Evolutionary conservation across 1,139 yeast species (phyloP), one percentile per base, ranked within the genome.

Genomic region (Debaryomyces nepalensis): DNA sequence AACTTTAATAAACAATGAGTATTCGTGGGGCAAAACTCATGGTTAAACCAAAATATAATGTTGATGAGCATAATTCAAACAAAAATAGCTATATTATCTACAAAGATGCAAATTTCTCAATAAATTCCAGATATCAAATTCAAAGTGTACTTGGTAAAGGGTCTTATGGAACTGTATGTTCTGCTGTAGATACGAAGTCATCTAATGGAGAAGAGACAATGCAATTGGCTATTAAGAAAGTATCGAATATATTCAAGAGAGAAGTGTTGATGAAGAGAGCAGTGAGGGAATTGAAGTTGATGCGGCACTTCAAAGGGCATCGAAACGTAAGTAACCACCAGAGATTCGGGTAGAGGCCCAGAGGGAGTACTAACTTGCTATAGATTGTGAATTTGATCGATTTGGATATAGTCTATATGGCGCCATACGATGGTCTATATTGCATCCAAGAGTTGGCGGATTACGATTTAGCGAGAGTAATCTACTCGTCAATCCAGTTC

Each of bases 131-230:
- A 36, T 93, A 90, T 62, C 73, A 75, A 42, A 71, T 91, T 10
- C 66, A 77, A 29, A 74, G 77, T 32, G 75, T 84, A 2, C 70
- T 91, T 38, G 98, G 98, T 0, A 81, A 84, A 51, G 98, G 98
- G 0, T 83, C 96, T 0, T 91, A 88, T 60, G 98, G 98, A 1
- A 80, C 84, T 0, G 98, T 93, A 3, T 86, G 93, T 54, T 78
- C 89, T 4, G 97, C 95, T 0, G 59, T 82, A 9, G 97, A 91
- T 59, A 65, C 75, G 12, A 55, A 58, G 15, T 33, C 56, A 47
- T 52, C 51, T 32, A 62, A 42, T 12, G 46, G 36, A 26, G 57
- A 6, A 51, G 54, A 42, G 14, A 44, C 36, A 2, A 44, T 52
- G 19, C 70, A 38, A 55, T 81, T 57, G 8, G 97, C 97, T 6